Evolutionary conservation across 345 rosid genomes (phyloP), one percentile per base, ranked within the genome.

Genomic region (Salix suchowensis): DNA sequence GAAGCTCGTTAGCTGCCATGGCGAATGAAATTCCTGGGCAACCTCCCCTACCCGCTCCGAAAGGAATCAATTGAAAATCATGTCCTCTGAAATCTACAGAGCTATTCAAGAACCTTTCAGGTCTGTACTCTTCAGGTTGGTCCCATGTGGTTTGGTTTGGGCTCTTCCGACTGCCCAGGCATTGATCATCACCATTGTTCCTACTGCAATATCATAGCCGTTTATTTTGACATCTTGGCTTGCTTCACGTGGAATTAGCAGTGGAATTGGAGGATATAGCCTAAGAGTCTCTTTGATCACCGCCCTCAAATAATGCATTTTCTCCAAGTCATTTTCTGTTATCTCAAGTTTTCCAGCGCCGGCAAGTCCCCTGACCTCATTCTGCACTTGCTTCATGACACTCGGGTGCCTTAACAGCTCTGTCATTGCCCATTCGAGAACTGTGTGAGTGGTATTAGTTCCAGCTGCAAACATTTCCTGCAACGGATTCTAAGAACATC

Each of bases 241-340:
- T n/a, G 88, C 69, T 21, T 60, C 11, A 32, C 86, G 75, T 0
- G 86, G 85, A 40, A 85, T 30, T 4, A 87, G 78, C 37, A 83
- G 61, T 0, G 89, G 89, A 54, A 83, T 4, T 4, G 89, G 88
- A 7, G 88, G 87, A 74, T 85, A 67, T 15, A 84, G 55, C 0
- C 87, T 80, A 7, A 84, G 86, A 61, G 85, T 74, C 50, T 84
- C 87, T 39, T 85, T 87, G 72, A 87, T n/a, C 15, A 83, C 81
- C 2, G 89, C 89, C 54, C 65, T 79, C 4, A 87, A 34, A 77
- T 83, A 85, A 6, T 14, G 48, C 76, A 85, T 67, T 67, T 67
- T 73, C 11, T 73, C 72, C 19, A 79, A 14, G 54, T 83, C 84
- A 0, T 19, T 58, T 2, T 78, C 79, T 26, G 60, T 58, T 40